Conservation (phyloP, 73 alveolate genomes). For the Urostyla sp. region DNA sequence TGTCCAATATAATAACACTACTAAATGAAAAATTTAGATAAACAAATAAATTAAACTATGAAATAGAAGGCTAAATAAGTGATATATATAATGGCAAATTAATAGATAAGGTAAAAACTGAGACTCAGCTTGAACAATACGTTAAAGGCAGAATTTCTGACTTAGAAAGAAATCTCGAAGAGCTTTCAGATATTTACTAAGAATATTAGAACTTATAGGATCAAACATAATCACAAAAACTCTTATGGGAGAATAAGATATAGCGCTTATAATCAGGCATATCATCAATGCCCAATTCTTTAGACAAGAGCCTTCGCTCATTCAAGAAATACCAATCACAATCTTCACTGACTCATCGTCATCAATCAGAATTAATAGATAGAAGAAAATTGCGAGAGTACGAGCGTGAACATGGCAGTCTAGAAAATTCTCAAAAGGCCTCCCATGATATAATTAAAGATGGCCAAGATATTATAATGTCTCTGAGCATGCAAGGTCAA, state of each 20-base stretch:
- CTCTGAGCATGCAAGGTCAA: constrained; percentile 1
- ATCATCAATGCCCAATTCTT: neutral
- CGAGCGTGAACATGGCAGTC: constrained; percentile 42
- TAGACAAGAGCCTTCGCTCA: constrained; percentile 11
- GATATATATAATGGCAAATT: constrained; percentile 28
- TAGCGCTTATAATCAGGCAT: constrained; percentile 3
- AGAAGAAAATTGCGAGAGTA: constrained; percentile 41
- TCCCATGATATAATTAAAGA: constrained; percentile 45
- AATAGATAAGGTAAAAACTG: neutral
- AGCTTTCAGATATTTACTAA: neutral
- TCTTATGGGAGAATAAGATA: neutral
- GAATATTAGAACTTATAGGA: neutral
- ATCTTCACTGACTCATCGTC: neutral
- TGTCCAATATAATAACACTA: too few species aligned
- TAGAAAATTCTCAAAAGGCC: constrained; percentile 7
- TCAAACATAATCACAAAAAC: neutral
- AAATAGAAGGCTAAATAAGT: constrained; percentile 45
- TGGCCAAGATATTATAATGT: constrained; percentile 12
- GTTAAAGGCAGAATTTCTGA: neutral
- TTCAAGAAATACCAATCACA: constrained; percentile 5
- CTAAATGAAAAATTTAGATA: neutral
- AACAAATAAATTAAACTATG: constrained; percentile 37
- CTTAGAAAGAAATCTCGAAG: neutral
- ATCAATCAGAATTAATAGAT: neutral
- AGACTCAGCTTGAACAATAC: neutral